Base-by-base conservation (phyloP, 2,329 filamentous ascomycete genomes). In the Sclerotinia nivalis region DNA sequence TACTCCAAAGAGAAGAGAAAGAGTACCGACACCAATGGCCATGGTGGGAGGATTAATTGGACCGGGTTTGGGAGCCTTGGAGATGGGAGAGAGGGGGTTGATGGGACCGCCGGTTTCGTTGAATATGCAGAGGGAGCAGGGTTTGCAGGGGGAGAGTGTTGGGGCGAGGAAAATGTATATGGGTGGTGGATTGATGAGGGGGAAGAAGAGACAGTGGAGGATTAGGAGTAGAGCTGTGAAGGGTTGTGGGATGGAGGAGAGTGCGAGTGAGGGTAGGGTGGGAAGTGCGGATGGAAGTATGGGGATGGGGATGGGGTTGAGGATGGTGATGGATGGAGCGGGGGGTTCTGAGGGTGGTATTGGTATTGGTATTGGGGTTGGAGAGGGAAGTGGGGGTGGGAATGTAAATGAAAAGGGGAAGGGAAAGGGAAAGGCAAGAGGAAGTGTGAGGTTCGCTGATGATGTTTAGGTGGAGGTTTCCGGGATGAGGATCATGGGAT, bases 371-470 rank as follows among this genome's bases (percentile, higher is more conserved):
- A 15, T 10, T 20, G 45, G 31, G 22, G 40, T 9, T 34, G 52
- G 34, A 8, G 18, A 43, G 15, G n/a, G 18, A 10, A 40, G n/a
- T 22, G 34, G 1, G 28, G 2, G 3, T 40, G 15, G n/a, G 2
- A n/a, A n/a, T 40, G 56, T 34, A 61, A 43, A 47, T 47, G 50
- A 1, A 20, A 43, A 45, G 0, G 37, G 20, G 9, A 66, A 68
- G 6, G 43, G n/a, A 9, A 61, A 40, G 10, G 45, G 55, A 25
- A 40, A 54, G 18, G 62, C 22, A 45, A 68, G 18, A 0, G 54
- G 54, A 15, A 60, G 66, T 43, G 66, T 68, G n/a, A 62, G 66
- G n/a, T 68, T 68, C 52, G 45, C n/a, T 28, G 66, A 68, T 25
- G 66, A 49, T 10, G 45, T 31, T 31, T 68, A 52, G 31, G 31